Evolutionary conservation across 129 eudicot species (phyloP), one percentile per base, ranked within the genome.

Genomic region (Lonicera japonica): DNA sequence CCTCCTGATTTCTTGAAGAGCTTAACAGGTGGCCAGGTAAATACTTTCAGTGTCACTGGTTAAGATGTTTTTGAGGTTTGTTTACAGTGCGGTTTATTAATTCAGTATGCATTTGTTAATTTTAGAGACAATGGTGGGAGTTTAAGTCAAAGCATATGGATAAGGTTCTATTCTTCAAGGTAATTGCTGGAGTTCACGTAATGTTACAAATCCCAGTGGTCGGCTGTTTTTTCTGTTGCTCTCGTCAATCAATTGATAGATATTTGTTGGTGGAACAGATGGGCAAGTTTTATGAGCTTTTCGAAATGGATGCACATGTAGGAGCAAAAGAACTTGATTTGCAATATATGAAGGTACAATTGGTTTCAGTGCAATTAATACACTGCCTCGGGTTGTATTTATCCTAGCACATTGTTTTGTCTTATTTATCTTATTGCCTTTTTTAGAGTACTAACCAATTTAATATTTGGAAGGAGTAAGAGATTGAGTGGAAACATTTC

Each of bases 101-200:
- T 36, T 17, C 23, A 18, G n/a, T 21, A 17, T 72, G 59, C 18
- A 51, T 55, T 64, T 64, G 46, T 67, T 68, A 50, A 56, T 20
- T 66, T 59, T 66, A 94, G 99, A 82, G 92, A 73, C 99, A 94
- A 81, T 94, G 99, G 99, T 94, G 99, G 99, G 99, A 94, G 73
- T 94, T 94, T 56, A 94, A 94, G 81, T 78, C 99, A 4, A 88
- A 78, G 74, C 88, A 92, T 73, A 92, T 92, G 99, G 96, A 92
- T 65, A 92, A 92, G 75, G 92, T 92, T 77, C 77, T 92, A 41
- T 92, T 92, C 75, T 92, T 92, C 57, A 92, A 92, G 99, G 96
- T 92, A 75, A 63, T 25, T 10, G 54, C 58, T 56, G 40, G 39
- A 15, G 52, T 75, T 43, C 21, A 20, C 53, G 29, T 15, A 46